phyloP scores from a whole-genome alignment of 139 green algal species.

The Choricystis sp. region DNA sequence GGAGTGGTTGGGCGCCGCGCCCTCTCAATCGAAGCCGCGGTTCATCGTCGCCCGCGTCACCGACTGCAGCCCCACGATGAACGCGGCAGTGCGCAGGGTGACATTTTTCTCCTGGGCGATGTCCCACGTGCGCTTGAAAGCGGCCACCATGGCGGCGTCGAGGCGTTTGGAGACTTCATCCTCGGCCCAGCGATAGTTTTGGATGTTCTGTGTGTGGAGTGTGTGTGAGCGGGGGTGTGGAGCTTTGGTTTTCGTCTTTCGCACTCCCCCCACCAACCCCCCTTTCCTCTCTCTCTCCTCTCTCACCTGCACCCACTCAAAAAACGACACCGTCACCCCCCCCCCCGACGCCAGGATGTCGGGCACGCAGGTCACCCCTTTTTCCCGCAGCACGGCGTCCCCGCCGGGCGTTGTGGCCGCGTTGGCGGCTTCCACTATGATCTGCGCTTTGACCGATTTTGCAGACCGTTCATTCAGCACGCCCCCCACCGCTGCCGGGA shows the following conservation, averaged over 20 bases:
- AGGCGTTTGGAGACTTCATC: constrained; percentile 41
- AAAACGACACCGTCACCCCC: constrained; percentile 28
- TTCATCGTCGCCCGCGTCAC: constrained; percentile 47
- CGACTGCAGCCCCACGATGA: constrained; percentile 46
- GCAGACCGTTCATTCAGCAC: neutral
- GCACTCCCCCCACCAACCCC: neutral
- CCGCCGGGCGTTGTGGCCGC: constrained; percentile 32
- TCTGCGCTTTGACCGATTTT: constrained; percentile 5
- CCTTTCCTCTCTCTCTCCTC: neutral
- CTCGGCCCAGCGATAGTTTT: constrained; percentile 45
- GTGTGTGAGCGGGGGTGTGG: neutral
- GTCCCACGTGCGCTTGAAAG: constrained; percentile 15
- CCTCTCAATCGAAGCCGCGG: constrained; percentile 49
- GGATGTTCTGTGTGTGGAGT: constrained; percentile 7
- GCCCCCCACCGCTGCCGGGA: neutral
- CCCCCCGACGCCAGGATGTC: constrained; percentile 58
- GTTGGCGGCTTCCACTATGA: constrained; percentile 25
- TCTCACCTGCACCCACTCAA: constrained; percentile 13
- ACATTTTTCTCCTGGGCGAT: constrained; percentile 31
- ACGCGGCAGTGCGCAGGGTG: constrained; percentile 51
- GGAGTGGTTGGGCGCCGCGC: no score
- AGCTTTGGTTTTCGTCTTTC: no score
- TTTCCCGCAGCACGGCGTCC: constrained; percentile 45
- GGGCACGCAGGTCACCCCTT: constrained; percentile 49
- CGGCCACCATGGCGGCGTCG: constrained; percentile 17